phyloP scores from a whole-genome alignment of 257 asterid genomes.

The Solanum virginianum region DNA sequence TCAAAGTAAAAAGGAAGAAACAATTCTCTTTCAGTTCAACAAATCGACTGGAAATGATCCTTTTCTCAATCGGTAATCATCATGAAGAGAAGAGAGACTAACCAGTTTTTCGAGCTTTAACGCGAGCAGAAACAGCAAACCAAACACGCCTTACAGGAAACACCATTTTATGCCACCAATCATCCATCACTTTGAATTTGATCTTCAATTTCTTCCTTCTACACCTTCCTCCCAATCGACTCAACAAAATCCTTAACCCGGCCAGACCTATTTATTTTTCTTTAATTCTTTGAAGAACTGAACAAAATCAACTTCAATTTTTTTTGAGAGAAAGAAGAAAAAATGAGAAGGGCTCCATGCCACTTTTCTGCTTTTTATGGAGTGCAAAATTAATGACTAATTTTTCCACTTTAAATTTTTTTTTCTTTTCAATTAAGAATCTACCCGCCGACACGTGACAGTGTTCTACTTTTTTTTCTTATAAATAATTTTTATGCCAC shows the following conservation, averaged over 20 bases:
- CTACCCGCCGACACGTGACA: slow-evolving; percentile 55
- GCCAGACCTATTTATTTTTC: slow-evolving; percentile 35
- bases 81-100: background rate
- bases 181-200: slow-evolving; percentile 34
- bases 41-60: background rate
- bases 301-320: background rate
- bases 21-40: background rate
- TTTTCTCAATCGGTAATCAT: background rate
- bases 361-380: background rate
- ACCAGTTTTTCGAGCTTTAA: slow-evolving; percentile 63
- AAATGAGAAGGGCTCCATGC: background rate
- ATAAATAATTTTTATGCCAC: slow-evolving; percentile 12
- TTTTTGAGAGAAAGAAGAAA: background rate
- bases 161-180: slow-evolving; percentile 67
- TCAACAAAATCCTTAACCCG: slow-evolving; percentile 40
- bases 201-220: slow-evolving; percentile 46
- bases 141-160: slow-evolving; percentile 72
- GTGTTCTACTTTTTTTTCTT: background rate
- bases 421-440: background rate
- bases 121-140: slow-evolving; percentile 53
- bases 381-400: slow-evolving; percentile 7
- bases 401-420: slow-evolving; percentile 9
- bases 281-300: background rate
- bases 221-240: slow-evolving; percentile 44
- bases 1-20: background rate